Percentiles rank a stretch among this genome's conserved stretches.
These are phyloP conservation scores for Cucumis hystrix DNA, from an alignment of 306 rosid species.

Conservation along the genomic window DNA sequence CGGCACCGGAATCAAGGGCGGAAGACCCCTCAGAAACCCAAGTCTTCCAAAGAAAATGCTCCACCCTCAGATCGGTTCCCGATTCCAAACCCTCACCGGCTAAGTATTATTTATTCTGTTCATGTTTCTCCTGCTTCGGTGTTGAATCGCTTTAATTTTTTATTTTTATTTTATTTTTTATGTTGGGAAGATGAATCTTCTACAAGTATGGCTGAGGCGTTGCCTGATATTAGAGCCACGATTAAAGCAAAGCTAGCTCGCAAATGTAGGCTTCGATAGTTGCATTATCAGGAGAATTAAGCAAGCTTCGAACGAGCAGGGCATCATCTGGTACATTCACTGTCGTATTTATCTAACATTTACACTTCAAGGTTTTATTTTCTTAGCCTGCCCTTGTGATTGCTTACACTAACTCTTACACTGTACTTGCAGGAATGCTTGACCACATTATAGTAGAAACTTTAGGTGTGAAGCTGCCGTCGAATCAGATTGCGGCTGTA, in stretches of 20 bases:
- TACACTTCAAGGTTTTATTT: not conserved
- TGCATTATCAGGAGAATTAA: constrained; percentile 59
- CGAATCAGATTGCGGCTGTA: constrained; percentile 73
- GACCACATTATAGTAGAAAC: constrained; percentile 85
- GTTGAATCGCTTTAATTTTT: not conserved
- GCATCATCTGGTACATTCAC: constrained; percentile 67
- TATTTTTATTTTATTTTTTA: no score
- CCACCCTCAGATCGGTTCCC: no score
- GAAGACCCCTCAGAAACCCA: no score
- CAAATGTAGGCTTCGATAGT: constrained; percentile 75
- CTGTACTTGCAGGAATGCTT: constrained; percentile 63
- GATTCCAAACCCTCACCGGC: no score
- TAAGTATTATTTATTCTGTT: no score
- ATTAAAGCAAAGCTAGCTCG: constrained; percentile 54
- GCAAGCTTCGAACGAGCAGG: constrained; percentile 78
- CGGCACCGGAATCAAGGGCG: no score
- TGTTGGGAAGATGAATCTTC: constrained; percentile 45
- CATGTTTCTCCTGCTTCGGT: not conserved
- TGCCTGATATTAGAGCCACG: constrained; percentile 50
- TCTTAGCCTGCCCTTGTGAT: not conserved
- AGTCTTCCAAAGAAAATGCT: no score
- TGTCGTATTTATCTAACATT: not conserved
- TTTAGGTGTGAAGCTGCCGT: constrained; percentile 66
- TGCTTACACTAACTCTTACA: not conserved
- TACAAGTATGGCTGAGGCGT: constrained; percentile 34